phyloP scores from a whole-genome alignment of 192 early-diverging fungal species.

The Physocladia obscura region DNA sequence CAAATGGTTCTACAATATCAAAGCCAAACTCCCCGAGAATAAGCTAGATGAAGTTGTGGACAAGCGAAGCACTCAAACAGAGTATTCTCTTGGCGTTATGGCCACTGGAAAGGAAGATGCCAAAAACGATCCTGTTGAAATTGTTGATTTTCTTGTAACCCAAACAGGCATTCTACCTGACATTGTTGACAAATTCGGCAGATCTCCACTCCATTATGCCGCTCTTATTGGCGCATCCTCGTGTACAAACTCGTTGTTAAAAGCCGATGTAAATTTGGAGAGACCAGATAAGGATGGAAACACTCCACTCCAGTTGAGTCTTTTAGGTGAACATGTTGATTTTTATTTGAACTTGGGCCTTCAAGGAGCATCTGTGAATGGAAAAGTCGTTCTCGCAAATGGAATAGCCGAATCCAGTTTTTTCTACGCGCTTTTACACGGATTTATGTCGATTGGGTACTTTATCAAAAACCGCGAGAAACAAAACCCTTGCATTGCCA shows the following conservation, averaged over 20 bases:
- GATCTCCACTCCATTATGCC: slow-evolving; percentile 58
- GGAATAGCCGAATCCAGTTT: slow-evolving; percentile 33
- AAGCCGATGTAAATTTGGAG: slow-evolving; percentile 36
- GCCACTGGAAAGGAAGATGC: slow-evolving; percentile 3
- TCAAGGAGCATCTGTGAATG: slow-evolving; percentile 32
- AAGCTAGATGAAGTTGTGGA: not conserved
- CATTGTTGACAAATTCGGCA: slow-evolving; percentile 47
- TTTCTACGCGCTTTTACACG: slow-evolving; percentile 36
- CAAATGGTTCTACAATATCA: slow-evolving; percentile 15
- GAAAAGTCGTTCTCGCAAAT: slow-evolving; percentile 31
- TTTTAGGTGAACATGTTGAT: slow-evolving; percentile 44
- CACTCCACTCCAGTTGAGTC: slow-evolving; percentile 42
- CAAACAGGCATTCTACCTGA: slow-evolving; percentile 31
- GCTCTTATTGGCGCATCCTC: slow-evolving; percentile 50
- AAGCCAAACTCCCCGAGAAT: not conserved
- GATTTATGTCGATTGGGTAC: slow-evolving; percentile 50
- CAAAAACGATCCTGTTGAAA: slow-evolving; percentile 54
- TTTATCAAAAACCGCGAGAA: slow-evolving; percentile 48
- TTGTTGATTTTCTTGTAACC: slow-evolving; percentile 42
- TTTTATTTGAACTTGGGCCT: slow-evolving; percentile 50
- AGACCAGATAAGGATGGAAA: slow-evolving; percentile 37
- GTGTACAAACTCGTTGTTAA: slow-evolving; percentile 41
- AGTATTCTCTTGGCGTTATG: slow-evolving; percentile 33
- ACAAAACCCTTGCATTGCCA: slow-evolving; percentile 31
- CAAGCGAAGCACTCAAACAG: slow-evolving; percentile 13